A percentile compares a stretch with the other conserved stretches of the same genome.
Conservation (phyloP, 495 filamentous ascomycete species). For the Aeminium ludgeri region DNA sequence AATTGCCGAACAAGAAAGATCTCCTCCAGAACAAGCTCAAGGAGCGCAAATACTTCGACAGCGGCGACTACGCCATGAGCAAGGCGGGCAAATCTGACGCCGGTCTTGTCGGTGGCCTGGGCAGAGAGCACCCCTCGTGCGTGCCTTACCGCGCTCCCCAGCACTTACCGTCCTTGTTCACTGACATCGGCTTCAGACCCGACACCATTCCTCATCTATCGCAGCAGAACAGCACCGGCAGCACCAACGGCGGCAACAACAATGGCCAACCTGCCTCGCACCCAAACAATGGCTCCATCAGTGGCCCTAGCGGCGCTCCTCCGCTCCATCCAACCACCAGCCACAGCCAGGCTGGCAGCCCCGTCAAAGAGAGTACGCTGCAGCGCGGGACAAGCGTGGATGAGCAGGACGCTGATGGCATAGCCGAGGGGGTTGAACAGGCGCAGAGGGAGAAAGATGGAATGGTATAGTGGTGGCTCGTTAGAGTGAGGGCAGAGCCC, state of each 20-base stretch:
- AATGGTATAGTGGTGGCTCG: no score
- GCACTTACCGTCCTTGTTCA: background rate
- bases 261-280: no score
- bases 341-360: slow-evolving; percentile 41
- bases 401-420: slow-evolving; percentile 34
- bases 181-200: slow-evolving; percentile 28
- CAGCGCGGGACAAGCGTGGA: slow-evolving; percentile 60
- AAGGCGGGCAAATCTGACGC: slow-evolving; percentile 95
- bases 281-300: slow-evolving; percentile 11
- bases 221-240: slow-evolving; percentile 10
- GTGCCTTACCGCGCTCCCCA: background rate
- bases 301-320: slow-evolving; percentile 28
- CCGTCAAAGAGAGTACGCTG: slow-evolving; percentile 74
- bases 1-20: slow-evolving; percentile 88
- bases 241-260: slow-evolving; percentile 1
- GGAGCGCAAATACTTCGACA: slow-evolving; percentile 99
- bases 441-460: background rate
- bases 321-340: slow-evolving; percentile 29
- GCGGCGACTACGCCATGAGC: slow-evolving; percentile 90
- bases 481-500: no score
- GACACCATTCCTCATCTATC: slow-evolving; percentile 79
- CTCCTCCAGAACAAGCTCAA: slow-evolving; percentile 94
- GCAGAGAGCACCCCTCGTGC: slow-evolving; percentile 70
- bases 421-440: slow-evolving; percentile 20
- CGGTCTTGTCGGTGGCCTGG: slow-evolving; percentile 72